These are phyloP conservation scores for Colletotrichum cordylinicola DNA, from an alignment of 2,329 filamentous ascomycete genomes.

Conservation along the genomic window DNA sequence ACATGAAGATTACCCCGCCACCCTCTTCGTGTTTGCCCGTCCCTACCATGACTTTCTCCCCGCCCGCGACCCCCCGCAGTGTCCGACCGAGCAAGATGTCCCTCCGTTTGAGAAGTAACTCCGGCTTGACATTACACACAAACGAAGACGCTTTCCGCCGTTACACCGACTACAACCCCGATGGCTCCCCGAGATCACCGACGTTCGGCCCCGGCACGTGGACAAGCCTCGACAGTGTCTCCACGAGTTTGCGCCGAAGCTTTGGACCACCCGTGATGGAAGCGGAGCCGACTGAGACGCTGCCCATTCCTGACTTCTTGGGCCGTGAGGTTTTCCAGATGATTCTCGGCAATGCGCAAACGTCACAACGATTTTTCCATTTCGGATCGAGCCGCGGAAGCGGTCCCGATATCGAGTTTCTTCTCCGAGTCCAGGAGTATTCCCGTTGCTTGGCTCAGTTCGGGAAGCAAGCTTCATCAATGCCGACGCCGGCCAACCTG, in stretches of 20 bases:
- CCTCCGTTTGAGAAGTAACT: constrained; percentile 47
- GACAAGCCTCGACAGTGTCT: constrained; percentile 25
- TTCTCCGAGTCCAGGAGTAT: constrained; percentile 56
- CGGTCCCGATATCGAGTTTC: constrained; percentile 56
- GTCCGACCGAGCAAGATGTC: constrained; percentile 27
- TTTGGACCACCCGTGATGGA: constrained; percentile 5
- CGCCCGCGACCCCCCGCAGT: constrained; percentile 27
- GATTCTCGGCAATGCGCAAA: constrained; percentile 53
- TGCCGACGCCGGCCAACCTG: constrained; percentile 50
- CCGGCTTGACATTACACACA: constrained; percentile 49
- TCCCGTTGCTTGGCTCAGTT: constrained; percentile 49
- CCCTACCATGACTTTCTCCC: constrained; percentile 24
- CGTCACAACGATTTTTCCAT: constrained; percentile 49
- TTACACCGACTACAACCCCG: constrained; percentile 50
- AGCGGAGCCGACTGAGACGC: constrained; percentile 1
- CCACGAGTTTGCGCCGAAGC: constrained; percentile 17
- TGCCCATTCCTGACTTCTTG: constrained; percentile 51
- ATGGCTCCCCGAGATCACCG: constrained; percentile 38
- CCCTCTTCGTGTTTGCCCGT: background rate
- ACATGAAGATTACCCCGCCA: background rate
- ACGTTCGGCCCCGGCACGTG: constrained; percentile 20
- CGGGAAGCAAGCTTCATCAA: constrained; percentile 38
- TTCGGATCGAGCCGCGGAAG: constrained; percentile 54
- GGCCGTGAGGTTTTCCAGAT: constrained; percentile 55
- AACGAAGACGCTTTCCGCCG: constrained; percentile 49